phyloP scores from a whole-genome alignment of 129 eudicot species.

The Chrysanthemum seticuspe region DNA sequence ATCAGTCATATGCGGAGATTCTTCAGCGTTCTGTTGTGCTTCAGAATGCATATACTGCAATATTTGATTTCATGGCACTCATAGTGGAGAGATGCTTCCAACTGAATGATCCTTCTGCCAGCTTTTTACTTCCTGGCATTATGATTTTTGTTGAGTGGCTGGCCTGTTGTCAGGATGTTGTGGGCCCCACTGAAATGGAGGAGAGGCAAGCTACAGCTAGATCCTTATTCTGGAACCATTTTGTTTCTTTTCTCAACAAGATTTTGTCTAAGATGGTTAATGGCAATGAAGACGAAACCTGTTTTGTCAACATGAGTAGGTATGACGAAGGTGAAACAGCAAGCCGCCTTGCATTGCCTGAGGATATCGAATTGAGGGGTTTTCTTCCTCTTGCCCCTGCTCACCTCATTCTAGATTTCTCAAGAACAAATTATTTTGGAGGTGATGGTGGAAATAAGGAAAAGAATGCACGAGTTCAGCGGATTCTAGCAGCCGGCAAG shows the following conservation, averaged over 20 bases:
- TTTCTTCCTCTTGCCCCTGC: slow-evolving; percentile 78
- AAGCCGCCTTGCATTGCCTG: slow-evolving; percentile 68
- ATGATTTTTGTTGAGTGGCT: slow-evolving; percentile 91
- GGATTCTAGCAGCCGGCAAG: slow-evolving; percentile 91
- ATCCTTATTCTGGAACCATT: slow-evolving; percentile 75
- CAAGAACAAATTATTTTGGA: slow-evolving; percentile 59
- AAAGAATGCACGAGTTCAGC: slow-evolving; percentile 56
- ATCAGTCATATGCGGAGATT: slow-evolving; percentile 83
- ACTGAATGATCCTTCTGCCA: slow-evolving; percentile 56
- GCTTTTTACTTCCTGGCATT: slow-evolving; percentile 84
- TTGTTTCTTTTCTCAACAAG: slow-evolving; percentile 63
- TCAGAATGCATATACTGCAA: slow-evolving; percentile 77
- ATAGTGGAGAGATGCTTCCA: slow-evolving; percentile 66
- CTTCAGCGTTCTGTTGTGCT: slow-evolving; percentile 84
- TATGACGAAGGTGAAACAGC: slow-evolving; percentile 79
- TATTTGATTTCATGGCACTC: slow-evolving; percentile 74
- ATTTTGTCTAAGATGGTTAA: slow-evolving; percentile 33
- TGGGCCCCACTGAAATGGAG: slow-evolving; percentile 57
- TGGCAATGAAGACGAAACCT: slow-evolving; percentile 54
- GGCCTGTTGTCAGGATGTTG: slow-evolving; percentile 63
- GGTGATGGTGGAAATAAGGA: slow-evolving; percentile 66
- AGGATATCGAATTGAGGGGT: slow-evolving; percentile 89
- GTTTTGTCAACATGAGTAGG: slow-evolving; percentile 65
- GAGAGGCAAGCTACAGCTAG: slow-evolving; percentile 67
- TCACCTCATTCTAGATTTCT: slow-evolving; percentile 71